A percentile compares a stretch with the other conserved stretches of the same genome.
Evolutionary conservation across 176 grass and related monocot genomes (phyloP).

Genomic region (Metroxylon sagu): DNA sequence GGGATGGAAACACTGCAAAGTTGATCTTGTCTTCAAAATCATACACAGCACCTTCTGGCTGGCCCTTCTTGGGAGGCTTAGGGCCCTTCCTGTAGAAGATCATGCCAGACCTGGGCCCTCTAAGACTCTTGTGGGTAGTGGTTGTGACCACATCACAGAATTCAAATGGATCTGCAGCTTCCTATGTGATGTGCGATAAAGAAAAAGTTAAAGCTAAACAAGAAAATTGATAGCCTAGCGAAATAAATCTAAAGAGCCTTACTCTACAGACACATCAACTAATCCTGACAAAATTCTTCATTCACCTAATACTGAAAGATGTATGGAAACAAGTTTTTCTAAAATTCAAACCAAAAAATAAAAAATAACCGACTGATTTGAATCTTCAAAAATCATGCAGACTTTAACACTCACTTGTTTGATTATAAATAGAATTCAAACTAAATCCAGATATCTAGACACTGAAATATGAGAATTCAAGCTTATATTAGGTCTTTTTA

Average conservation of each 20-base stretch:
- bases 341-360: no score
- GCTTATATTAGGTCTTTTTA: no score
- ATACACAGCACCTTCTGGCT: slow-evolving; percentile 82
- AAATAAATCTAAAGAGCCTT: not conserved
- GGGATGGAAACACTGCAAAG: slow-evolving; percentile 92
- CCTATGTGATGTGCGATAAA: slow-evolving; percentile 27
- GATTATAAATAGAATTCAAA: no score
- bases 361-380: no score
- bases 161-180: slow-evolving; percentile 94
- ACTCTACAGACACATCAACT: not conserved
- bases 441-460: no score
- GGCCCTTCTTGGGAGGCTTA: slow-evolving; percentile 94
- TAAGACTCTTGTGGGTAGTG: slow-evolving; percentile 89
- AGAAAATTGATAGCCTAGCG: not conserved
- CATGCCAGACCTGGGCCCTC: slow-evolving; percentile 92
- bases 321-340: no score
- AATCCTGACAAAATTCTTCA: no score
- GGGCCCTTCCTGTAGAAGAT: slow-evolving; percentile 98
- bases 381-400: no score
- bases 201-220: not conserved
- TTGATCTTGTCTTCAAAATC: slow-evolving; percentile 94
- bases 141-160: slow-evolving; percentile 92
- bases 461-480: no score
- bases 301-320: no score
- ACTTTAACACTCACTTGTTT: no score